Base-by-base conservation (phyloP, 176 grass and related monocot genomes). In the Aegilops umbellulata region DNA sequence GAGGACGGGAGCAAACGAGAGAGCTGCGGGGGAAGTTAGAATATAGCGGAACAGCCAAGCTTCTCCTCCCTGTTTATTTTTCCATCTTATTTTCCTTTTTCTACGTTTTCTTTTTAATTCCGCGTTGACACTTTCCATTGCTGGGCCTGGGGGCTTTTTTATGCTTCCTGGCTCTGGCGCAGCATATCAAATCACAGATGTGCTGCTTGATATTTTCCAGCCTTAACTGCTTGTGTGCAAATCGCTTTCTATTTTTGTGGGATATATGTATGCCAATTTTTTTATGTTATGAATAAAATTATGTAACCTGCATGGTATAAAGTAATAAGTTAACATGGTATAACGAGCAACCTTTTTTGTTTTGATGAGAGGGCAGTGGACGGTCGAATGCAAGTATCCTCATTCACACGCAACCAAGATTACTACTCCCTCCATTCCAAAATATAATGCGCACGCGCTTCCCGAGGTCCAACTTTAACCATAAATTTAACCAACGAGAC, bases 11-110 rank as follows among this genome's bases (percentile, higher is more conserved):
- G 84, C 79, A 39, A 83, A 75, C 60, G 86, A 83, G 81, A 75
- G 70, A 84, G 88, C 80, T 90, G 82, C 86, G 90, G 90, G 42
- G 89, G 85, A 9, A 82, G 90, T 91, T 91, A 88, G 77, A 88
- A 81, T 85, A 63, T 55, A 64, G 80, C 70, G 85, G 76, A 85
- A 77, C 78, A 81, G 24, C 38, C 39, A 22, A 41, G 61, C 63
- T 71, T 75, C 77, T 84, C 85, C 69, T 65, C 34, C 82, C 62
- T 88, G 71, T 85, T 88, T 85, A 77, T 77, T 70, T 74, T 60
- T 10, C 17, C 3, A 17, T 82, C 35, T n/a, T 81, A 7, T 39
- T 65, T 39, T 27, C 7, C 14, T 58, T 69, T 66, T 66, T 19
- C 46, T 25, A 30, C 8, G 44, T 57, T 74, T 79, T 77, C 14